Conservation (phyloP, 2,329 filamentous ascomycete species). For the Fusarium robinianum region DNA sequence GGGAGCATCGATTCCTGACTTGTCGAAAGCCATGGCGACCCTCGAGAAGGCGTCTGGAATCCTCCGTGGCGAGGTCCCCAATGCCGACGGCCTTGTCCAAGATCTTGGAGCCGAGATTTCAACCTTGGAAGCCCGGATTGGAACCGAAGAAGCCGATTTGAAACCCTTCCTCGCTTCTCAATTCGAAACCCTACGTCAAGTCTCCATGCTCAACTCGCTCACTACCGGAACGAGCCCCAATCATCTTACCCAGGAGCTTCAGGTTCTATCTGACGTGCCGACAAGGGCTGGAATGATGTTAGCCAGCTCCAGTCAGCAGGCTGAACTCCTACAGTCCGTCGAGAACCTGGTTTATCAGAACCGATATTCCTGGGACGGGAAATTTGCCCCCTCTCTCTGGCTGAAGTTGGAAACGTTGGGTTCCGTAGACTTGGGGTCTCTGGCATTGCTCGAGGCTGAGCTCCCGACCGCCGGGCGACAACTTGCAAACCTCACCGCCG, state of each 20-base stretch:
- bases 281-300: constrained; percentile 42
- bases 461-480: constrained; percentile 63
- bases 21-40: constrained; percentile 58
- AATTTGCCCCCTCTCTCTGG: constrained; percentile 53
- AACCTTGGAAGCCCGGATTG: constrained; percentile 53
- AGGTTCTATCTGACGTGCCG: constrained; percentile 53
- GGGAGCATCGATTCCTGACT: constrained; percentile 54
- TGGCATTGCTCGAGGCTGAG: constrained; percentile 68
- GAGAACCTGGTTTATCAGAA: constrained; percentile 51
- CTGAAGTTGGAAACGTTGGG: constrained; percentile 56
- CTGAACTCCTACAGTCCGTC: constrained; percentile 51
- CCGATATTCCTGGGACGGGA: constrained; percentile 48
- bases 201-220: constrained; percentile 48
- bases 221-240: background rate
- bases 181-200: constrained; percentile 62
- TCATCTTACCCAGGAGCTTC: constrained; percentile 44
- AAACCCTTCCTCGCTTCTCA: constrained; percentile 57
- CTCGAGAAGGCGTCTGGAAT: constrained; percentile 61
- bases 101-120: constrained; percentile 57
- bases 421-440: constrained; percentile 60
- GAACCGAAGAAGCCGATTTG: constrained; percentile 46
- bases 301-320: constrained; percentile 42
- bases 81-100: constrained; percentile 53
- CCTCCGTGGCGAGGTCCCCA: constrained; percentile 49
- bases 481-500: constrained; percentile 53